These are phyloP conservation scores for Phytophthora foliorum DNA, from an alignment of 352 stramenopile genomes.

Conservation along the genomic window DNA sequence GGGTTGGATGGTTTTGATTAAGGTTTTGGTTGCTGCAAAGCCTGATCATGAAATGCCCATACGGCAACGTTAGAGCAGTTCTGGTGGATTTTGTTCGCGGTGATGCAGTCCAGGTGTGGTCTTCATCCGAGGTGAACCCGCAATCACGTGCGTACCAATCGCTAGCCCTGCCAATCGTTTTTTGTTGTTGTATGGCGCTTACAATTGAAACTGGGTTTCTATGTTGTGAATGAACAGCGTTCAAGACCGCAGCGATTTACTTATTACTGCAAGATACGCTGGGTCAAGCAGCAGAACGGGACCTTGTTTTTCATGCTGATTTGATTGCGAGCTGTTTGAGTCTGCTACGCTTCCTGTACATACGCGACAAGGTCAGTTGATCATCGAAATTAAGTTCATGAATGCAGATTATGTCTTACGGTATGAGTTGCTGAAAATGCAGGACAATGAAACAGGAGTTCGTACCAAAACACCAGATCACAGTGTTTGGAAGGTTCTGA, in stretches of 20 bases:
- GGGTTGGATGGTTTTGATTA: background rate
- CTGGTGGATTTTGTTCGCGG: constrained; percentile 70
- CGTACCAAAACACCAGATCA: constrained; percentile 14
- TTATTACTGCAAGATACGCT: constrained; percentile 49
- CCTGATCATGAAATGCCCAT: constrained; percentile 67
- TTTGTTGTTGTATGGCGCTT: constrained; percentile 7
- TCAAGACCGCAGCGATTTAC: constrained; percentile 35
- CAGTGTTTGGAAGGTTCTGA: constrained; percentile 28
- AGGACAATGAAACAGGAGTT: constrained; percentile 51
- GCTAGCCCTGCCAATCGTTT: background rate
- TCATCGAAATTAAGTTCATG: constrained; percentile 2
- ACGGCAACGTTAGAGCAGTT: constrained; percentile 74
- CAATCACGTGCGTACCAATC: constrained; percentile 42
- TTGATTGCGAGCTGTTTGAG: constrained; percentile 75
- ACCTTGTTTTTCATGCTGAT: constrained; percentile 69
- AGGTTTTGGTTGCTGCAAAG: constrained; percentile 64
- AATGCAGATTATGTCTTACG: background rate
- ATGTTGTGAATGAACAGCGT: constrained; percentile 24
- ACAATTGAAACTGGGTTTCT: background rate
- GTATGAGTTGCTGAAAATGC: background rate
- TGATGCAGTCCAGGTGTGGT: constrained; percentile 57
- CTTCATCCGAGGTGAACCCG: constrained; percentile 13
- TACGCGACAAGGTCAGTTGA: constrained; percentile 67
- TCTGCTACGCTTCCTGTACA: constrained; percentile 67
- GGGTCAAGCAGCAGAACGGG: constrained; percentile 54